Percentiles rank a stretch among this genome's conserved stretches.
phyloP scores from a whole-genome alignment of 108 stramenopile species.

The Skeletonema marinoi region DNA sequence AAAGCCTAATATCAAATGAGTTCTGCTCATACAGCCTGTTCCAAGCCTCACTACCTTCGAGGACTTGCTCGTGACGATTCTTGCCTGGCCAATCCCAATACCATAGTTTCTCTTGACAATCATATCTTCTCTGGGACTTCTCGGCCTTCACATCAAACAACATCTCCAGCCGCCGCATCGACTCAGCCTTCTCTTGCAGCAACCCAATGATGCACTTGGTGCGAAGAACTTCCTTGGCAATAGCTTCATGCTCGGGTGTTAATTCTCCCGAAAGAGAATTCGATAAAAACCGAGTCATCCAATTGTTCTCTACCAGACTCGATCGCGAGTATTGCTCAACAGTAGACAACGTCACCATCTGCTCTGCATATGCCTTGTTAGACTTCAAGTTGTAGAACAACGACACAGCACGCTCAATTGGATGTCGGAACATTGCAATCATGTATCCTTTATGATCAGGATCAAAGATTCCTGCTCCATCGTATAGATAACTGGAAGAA shows the following conservation, averaged over 20 bases:
- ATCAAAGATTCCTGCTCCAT: slow-evolving; percentile 28
- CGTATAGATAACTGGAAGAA: slow-evolving; percentile 32
- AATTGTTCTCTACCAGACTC: slow-evolving; percentile 47
- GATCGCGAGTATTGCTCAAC: slow-evolving; percentile 32
- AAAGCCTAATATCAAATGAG: slow-evolving; percentile 39
- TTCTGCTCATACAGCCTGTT: slow-evolving; percentile 28
- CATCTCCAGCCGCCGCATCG: slow-evolving; percentile 37
- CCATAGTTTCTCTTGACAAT: slow-evolving; percentile 48
- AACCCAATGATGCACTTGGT: slow-evolving; percentile 57
- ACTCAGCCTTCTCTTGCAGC: slow-evolving; percentile 34
- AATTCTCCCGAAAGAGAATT: slow-evolving; percentile 51
- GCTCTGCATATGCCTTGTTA: slow-evolving; percentile 4
- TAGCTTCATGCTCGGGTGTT: slow-evolving; percentile 29
- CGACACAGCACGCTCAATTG: slow-evolving; percentile 46
- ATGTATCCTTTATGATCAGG: slow-evolving; percentile 22
- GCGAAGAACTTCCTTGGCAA: slow-evolving; percentile 60
- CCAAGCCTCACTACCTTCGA: slow-evolving; percentile 41
- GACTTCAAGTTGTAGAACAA: slow-evolving; percentile 33
- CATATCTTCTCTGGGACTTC: slow-evolving; percentile 28
- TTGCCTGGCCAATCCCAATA: slow-evolving; percentile 55
- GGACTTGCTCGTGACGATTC: slow-evolving; percentile 44
- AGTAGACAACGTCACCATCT: slow-evolving; percentile 29
- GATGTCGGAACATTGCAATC: slow-evolving; percentile 46
- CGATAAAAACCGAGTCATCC: slow-evolving; percentile 58
- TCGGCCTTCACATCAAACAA: slow-evolving; percentile 43